Evolutionary conservation across 306 rosid genomes (phyloP), one percentile per base, ranked within the genome.

Genomic region (Sphenostylis stenocarpa): DNA sequence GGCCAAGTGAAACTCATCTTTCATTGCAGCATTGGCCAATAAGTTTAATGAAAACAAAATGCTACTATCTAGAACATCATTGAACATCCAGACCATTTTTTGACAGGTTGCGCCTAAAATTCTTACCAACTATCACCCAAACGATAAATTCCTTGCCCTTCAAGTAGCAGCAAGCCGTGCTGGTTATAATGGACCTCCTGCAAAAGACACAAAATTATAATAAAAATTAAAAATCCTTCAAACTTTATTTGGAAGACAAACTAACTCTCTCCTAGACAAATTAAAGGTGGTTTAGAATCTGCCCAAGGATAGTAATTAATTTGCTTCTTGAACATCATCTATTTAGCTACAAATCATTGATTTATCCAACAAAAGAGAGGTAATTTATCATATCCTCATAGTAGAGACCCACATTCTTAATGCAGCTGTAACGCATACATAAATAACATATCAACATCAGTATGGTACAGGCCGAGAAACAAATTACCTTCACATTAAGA

Each of bases 151-250:
- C 97, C 99, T 81, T 90, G 91, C 64, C 99, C 99, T 85, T 92
- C 99, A 80, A 92, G 84, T 69, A 95, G 89, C 84, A 95, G 80
- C 71, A 95, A 87, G 52, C 99, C 97, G 38, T 95, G 99, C 87
- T 92, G 97, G 86, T 95, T 95, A 78, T 95, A 89, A 86, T 95
- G 97, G 51, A 95, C 96, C 87, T 92, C 99, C 99, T 95, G 86
- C 76, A 77, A 68, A 85, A 84, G 51, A 72, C 79, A 82, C 23
- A 31, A 34, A 2, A 6, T 58, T 34, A 9, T 26, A 53, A 55
- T 61, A 38, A 77, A 39, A 75, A 3, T 53, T 4, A 38, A 14
- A 38, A 64, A 19, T 7, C 61, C 36, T 38, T 19, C 16, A 51
- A 62, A 51, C 39, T 48, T 75, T 49, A 47, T 61, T 31, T 21